A percentile compares a stretch with the other conserved stretches of the same genome.
phyloP scores from a whole-genome alignment of 306 rosid genomes.

The Rosa rugosa region DNA sequence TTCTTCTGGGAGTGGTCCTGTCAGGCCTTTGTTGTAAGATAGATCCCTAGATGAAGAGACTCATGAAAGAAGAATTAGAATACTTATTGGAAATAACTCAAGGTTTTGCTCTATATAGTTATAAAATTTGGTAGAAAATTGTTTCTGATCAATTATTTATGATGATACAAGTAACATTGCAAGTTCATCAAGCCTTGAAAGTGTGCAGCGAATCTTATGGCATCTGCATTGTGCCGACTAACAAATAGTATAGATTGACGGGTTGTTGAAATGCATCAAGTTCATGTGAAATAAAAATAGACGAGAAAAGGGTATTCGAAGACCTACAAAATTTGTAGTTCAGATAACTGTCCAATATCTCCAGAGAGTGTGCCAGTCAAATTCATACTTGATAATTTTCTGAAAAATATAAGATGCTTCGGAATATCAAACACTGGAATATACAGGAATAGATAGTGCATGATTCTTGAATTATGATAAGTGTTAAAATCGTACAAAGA shows the following conservation, averaged over 20 bases:
- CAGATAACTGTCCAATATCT: slow-evolving; percentile 45
- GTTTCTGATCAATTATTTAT: not conserved
- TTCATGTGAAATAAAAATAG: not conserved
- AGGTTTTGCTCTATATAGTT: not conserved
- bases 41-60: slow-evolving; percentile 51
- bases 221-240: not conserved
- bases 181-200: not conserved
- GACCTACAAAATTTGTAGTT: slow-evolving; percentile 49
- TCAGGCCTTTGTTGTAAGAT: slow-evolving; percentile 50
- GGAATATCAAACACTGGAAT: not conserved
- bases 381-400: slow-evolving; percentile 43
- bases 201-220: not conserved
- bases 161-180: not conserved
- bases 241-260: not conserved
- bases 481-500: slow-evolving; percentile 40
- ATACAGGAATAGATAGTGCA: not conserved
- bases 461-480: not conserved
- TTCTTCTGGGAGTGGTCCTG: slow-evolving; percentile 44
- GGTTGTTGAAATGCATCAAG: not conserved
- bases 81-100: not conserved
- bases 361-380: slow-evolving; percentile 54
- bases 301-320: slow-evolving; percentile 11
- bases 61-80: slow-evolving; percentile 22
- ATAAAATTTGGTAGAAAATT: not conserved
- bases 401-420: slow-evolving; percentile 28